A percentile compares a stretch with the other conserved stretches of the same genome.
Conservation (phyloP, 208 protist genomes). For the Crithidia mellificae region DNA sequence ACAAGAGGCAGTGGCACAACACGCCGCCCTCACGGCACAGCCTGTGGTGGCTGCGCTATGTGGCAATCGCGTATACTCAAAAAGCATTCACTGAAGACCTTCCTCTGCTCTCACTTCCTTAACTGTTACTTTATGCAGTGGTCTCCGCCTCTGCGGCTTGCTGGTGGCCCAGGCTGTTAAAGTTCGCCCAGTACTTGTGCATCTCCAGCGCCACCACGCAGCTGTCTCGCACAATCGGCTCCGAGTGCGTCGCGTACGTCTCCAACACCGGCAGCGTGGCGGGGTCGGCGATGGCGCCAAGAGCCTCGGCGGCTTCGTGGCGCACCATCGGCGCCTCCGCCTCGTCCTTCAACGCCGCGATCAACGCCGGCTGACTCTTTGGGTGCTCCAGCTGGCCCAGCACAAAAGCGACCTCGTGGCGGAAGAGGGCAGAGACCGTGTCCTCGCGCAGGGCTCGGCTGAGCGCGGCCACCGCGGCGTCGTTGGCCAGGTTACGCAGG, state of each 20-base stretch:
- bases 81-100: no score
- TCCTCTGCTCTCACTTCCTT: no score
- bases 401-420: conserved; percentile 98
- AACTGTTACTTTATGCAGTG: conserved; percentile 1
- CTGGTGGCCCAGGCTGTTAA: conserved; percentile 47
- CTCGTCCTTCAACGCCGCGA: conserved; percentile 71
- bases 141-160: conserved; percentile 9
- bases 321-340: conserved; percentile 96
- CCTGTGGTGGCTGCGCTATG: no score
- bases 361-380: conserved; percentile 66
- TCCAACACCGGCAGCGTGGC: conserved; percentile 55
- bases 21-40: no score
- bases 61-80: no score
- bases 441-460: conserved; percentile 88
- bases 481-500: conserved; percentile 86
- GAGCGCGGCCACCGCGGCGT: conserved; percentile 75
- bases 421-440: conserved; percentile 89
- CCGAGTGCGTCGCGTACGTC: conserved; percentile 67
- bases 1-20: no score
- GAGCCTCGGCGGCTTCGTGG: conserved; percentile 97
- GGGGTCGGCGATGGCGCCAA: conserved; percentile 95
- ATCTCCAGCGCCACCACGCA: conserved; percentile 85
- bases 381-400: conserved; percentile 96
- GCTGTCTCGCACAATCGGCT: conserved; percentile 86
- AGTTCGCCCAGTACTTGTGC: conserved; percentile 89